Base-by-base conservation (phyloP, 108 stramenopile species). In the Stephanodiscus triporus region DNA sequence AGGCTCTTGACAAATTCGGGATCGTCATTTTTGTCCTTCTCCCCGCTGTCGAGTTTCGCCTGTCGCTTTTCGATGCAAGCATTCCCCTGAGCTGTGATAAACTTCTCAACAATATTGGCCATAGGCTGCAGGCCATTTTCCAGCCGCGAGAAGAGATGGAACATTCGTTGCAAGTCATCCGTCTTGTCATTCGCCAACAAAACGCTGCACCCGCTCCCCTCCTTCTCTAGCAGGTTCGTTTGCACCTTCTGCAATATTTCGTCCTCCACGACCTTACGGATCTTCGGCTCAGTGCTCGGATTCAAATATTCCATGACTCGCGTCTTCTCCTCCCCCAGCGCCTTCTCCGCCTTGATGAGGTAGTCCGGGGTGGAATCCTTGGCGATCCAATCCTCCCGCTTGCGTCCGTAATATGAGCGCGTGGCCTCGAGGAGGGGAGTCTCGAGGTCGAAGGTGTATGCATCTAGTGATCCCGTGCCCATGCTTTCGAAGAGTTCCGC, bases 151-250 rank as follows among this genome's bases (percentile, higher is more conserved):
- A 98, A 99, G 20, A 99, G 92, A 20, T 92, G 82, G 86, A 91
- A 99, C 99, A 99, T 98, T 29, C 99, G 86, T 53, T 89, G 83
- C 20, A 99, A 91, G 80, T 99, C 99, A 42, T 95, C 98, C 0
- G 85, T 78, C 81, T 97, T 97, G 78, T 99, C 97, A 78, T 99
- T 98, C 36, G 91, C 91, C 63, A 99, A 87, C 26, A 99, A 84
- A 36, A 91, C 94, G 14, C 89, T 80, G 82, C 98, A 98, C 16
- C 99, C 99, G 62, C 92, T 95, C 4, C 95, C 91, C 72, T 99
- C 99, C 84, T 97, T 98, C 85, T 99, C 98, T 65, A 99, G 73
- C 20, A 99, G 85, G 13, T 88, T 85, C 79, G 76, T 91, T 80
- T 98, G 92, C 37, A 93, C 91, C 81, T 95, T 92, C 66, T 97